These are phyloP conservation scores for Plenodomus lindquistii DNA, from an alignment of 2,329 filamentous ascomycete genomes.

Conservation along the genomic window DNA sequence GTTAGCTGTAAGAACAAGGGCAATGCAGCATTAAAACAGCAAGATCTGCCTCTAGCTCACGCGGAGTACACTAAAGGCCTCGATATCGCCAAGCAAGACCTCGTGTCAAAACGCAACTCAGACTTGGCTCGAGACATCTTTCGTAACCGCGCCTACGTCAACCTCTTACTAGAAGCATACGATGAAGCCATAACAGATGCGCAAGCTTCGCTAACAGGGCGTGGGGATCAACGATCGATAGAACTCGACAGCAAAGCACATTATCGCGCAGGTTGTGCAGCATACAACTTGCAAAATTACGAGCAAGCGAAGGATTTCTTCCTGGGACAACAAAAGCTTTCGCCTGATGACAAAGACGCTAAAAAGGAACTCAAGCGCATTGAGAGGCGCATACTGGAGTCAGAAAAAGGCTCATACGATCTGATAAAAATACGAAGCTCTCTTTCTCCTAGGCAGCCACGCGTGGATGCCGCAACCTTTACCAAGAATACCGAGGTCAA, in stretches of 20 bases:
- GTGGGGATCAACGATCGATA: slow-evolving; percentile 31
- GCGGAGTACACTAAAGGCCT: slow-evolving; percentile 38
- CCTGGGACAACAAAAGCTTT: slow-evolving; percentile 28
- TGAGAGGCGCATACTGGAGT: slow-evolving; percentile 38
- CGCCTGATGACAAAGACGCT: slow-evolving; percentile 44
- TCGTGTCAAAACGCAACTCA: slow-evolving; percentile 14
- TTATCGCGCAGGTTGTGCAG: slow-evolving; percentile 51
- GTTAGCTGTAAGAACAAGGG: slow-evolving; percentile 43
- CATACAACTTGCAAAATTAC: slow-evolving; percentile 51
- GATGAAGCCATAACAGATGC: slow-evolving; percentile 40
- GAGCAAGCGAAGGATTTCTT: slow-evolving; percentile 43
- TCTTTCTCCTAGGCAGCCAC: slow-evolving; percentile 48
- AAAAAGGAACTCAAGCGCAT: slow-evolving; percentile 25
- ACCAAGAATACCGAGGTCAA: slow-evolving; percentile 49
- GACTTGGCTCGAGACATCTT: slow-evolving; percentile 39
- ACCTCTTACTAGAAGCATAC: slow-evolving; percentile 31
- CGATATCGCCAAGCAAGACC: slow-evolving; percentile 25
- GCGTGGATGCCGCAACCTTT: slow-evolving; percentile 56
- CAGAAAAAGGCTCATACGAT: slow-evolving; percentile 46
- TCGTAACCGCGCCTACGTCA: slow-evolving; percentile 41
- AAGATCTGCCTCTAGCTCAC: slow-evolving; percentile 44
- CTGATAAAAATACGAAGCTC: slow-evolving; percentile 35
- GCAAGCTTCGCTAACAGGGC: slow-evolving; percentile 27
- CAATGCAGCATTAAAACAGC: slow-evolving; percentile 32
- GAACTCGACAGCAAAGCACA: slow-evolving; percentile 49